Percentiles rank a stretch among this genome's conserved stretches.
phyloP scores from a whole-genome alignment of 148 eudicot species.

The Rhododendron ferrugineum region DNA sequence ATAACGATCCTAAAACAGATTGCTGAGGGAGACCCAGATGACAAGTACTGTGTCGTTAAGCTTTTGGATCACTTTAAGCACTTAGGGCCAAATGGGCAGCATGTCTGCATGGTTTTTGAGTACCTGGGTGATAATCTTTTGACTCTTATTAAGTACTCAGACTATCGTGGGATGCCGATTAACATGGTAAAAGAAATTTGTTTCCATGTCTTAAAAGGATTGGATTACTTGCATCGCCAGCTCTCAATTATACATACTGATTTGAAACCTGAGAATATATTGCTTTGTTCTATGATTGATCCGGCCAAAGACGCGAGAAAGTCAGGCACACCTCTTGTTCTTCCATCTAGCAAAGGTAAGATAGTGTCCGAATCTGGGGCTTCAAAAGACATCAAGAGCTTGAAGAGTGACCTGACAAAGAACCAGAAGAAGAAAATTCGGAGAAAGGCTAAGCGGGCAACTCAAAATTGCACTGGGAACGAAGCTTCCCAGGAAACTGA shows the following conservation, averaged over 20 bases:
- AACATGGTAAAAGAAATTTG: slow-evolving; percentile 89
- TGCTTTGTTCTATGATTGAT: slow-evolving; percentile 75
- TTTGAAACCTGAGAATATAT: slow-evolving; percentile 87
- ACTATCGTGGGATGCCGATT: slow-evolving; percentile 78
- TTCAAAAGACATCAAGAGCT: slow-evolving; percentile 34
- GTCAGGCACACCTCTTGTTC: slow-evolving; percentile 54
- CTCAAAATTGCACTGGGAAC: slow-evolving; percentile 46
- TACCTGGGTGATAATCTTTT: slow-evolving; percentile 91
- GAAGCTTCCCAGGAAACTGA: slow-evolving; percentile 51
- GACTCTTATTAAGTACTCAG: slow-evolving; percentile 79
- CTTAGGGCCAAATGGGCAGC: slow-evolving; percentile 94
- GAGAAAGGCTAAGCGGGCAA: slow-evolving; percentile 74
- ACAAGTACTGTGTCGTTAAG: slow-evolving; percentile 88
- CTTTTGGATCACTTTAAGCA: slow-evolving; percentile 94
- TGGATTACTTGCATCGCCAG: slow-evolving; percentile 86
- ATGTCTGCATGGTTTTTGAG: slow-evolving; percentile 98
- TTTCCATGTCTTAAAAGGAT: slow-evolving; percentile 60
- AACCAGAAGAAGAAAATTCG: slow-evolving; percentile 87
- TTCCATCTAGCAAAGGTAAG: slow-evolving; percentile 51
- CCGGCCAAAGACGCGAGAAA: slow-evolving; percentile 67
- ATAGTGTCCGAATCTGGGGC: slow-evolving; percentile 33
- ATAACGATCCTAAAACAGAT: slow-evolving; percentile 80
- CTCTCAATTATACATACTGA: slow-evolving; percentile 92
- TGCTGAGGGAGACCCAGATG: slow-evolving; percentile 79
- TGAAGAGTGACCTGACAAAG: slow-evolving; percentile 61